Evolutionary conservation across 441 rosid genomes (phyloP).

Genomic region (Viola pubescens): DNA sequence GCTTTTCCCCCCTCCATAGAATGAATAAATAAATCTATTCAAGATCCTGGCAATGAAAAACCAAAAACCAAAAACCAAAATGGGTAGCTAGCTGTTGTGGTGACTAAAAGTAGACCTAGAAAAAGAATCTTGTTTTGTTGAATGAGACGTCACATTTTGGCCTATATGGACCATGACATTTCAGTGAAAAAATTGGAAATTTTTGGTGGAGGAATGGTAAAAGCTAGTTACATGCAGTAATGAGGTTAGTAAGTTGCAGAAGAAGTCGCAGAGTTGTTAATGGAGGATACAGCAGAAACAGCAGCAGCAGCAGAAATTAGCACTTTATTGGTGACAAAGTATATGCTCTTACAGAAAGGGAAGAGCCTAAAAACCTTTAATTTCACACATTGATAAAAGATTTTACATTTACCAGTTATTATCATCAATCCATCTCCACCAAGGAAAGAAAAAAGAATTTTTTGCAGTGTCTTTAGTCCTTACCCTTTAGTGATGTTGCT

Average conservation of each 20-base stretch:
- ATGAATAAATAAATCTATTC: slow-evolving; percentile 5
- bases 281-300: neutral
- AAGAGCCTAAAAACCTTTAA: slow-evolving; percentile 15
- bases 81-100: neutral
- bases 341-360: slow-evolving; percentile 9
- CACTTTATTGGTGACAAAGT: neutral
- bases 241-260: slow-evolving; percentile 23
- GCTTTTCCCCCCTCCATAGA: slow-evolving; percentile 5
- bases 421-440: too few relatives aligned
- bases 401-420: slow-evolving; percentile 11
- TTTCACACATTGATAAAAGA: slow-evolving; percentile 13
- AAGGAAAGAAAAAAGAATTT: neutral
- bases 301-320: too few relatives aligned
- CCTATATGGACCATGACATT: slow-evolving; percentile 39
- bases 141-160: slow-evolving; percentile 41
- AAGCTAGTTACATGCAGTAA: slow-evolving; percentile 25
- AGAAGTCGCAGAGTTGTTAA: slow-evolving; percentile 19
- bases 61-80: neutral
- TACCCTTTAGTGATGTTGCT: slow-evolving; percentile 26
- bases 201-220: slow-evolving; percentile 3
- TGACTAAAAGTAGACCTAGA: slow-evolving; percentile 20
- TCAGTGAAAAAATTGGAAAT: slow-evolving; percentile 20
- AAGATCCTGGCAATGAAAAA: slow-evolving; percentile 8
- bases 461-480: slow-evolving; percentile 7
- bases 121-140: slow-evolving; percentile 30